Base-by-base conservation (phyloP, 2,329 filamentous ascomycete species). In the Trichoderma simmonsii region DNA sequence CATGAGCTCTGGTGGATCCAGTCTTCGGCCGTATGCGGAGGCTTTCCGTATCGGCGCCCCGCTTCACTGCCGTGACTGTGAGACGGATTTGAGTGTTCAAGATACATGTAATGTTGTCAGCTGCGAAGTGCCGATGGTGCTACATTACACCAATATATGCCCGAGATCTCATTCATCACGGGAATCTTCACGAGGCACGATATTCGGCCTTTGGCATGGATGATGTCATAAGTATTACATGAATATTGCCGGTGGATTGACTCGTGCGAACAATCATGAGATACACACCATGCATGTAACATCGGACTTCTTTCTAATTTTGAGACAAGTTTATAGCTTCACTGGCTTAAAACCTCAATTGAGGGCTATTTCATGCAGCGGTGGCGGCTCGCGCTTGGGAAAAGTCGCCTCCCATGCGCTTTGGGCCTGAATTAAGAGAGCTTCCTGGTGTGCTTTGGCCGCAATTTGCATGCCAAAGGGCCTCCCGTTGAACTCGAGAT, bases 41-140 rank as follows among this genome's bases (percentile, higher is more conserved):
- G 54, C 54, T 30, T 57, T n/a, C 54, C 15, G 54, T 6, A 30
- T 57, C 54, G 54, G 54, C 54, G 54, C 54, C 54, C 54, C 54
- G 26, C 54, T 26, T 57, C 54, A 57, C 1, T 14, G 54, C 54
- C 54, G 54, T 57, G 28, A 24, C 21, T 24, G 48, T 21, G 11
- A 54, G 48, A 54, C 21, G 9, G 11, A 54, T 24, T 11, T 21
- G 8, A 48, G 43, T 21, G 28, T 30, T 30, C 28, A 6, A 6
- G 28, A 26, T n/a, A n/a, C n/a, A n/a, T n/a, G n/a, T n/a, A n/a
- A n/a, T n/a, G n/a, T 26, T 26, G 0, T 4, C 4, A 21, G 43
- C 9, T 12, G n/a, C 6, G 12, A 15, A 57, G 26, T n/a, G 26
- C 18, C 48, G 11, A 11, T 51, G 48, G 48, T 24, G 48, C n/a